A percentile compares a stretch with the other conserved stretches of the same genome.
Evolutionary conservation across 2,329 filamentous ascomycete species (phyloP).

Genomic region (Xylaria sp.): DNA sequence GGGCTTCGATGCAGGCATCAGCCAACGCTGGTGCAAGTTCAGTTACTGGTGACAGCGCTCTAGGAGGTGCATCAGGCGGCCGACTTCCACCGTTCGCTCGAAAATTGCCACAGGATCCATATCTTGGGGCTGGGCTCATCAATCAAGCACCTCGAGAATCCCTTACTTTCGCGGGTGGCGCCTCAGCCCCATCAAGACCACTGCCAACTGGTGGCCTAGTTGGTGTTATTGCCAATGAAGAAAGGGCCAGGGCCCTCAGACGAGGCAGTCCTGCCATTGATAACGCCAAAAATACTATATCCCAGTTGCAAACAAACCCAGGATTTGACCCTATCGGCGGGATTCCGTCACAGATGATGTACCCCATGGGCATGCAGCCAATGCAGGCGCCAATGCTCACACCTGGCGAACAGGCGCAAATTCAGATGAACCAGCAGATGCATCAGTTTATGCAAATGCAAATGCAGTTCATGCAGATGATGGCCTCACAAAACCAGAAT

Average conservation of each 20-base stretch:
- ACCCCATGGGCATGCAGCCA: slow-evolving; percentile 53
- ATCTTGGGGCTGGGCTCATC: slow-evolving; percentile 81
- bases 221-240: slow-evolving; percentile 87
- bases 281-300: slow-evolving; percentile 53
- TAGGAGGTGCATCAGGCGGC: slow-evolving; percentile 51
- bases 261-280: slow-evolving; percentile 80
- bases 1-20: slow-evolving; percentile 62
- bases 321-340: slow-evolving; percentile 62
- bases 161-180: slow-evolving; percentile 73
- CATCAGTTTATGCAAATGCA: slow-evolving; percentile 92
- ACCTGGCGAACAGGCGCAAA: slow-evolving; percentile 76
- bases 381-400: slow-evolving; percentile 57
- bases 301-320: slow-evolving; percentile 51
- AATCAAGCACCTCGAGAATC: slow-evolving; percentile 79
- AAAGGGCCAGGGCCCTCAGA: slow-evolving; percentile 80
- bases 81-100: slow-evolving; percentile 84
- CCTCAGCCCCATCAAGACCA: slow-evolving; percentile 54
- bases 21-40: slow-evolving; percentile 67
- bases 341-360: slow-evolving; percentile 64
- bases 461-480: slow-evolving; percentile 93
- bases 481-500: slow-evolving; percentile 62
- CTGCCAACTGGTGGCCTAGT: slow-evolving; percentile 81
- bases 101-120: slow-evolving; percentile 85
- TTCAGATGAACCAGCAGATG: slow-evolving; percentile 87
- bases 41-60: slow-evolving; percentile 61